phyloP scores from a whole-genome alignment of 2,329 filamentous ascomycete species.

The Alternaria triticina region DNA sequence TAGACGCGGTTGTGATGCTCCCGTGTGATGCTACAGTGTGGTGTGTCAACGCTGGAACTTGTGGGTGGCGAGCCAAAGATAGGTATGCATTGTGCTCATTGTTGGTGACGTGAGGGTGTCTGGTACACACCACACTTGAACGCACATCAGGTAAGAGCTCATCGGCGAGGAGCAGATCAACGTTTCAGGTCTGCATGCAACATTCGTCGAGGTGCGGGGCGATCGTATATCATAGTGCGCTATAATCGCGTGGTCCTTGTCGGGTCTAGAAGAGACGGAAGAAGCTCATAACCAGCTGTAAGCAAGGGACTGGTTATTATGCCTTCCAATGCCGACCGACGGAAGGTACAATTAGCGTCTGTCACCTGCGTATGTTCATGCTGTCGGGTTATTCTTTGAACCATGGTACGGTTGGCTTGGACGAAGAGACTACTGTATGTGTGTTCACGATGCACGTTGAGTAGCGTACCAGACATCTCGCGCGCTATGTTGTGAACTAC shows the following conservation, averaged over 20 bases:
- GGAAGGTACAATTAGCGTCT: background rate
- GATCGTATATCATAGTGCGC: background rate
- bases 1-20: slow-evolving; percentile 10
- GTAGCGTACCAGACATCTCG: background rate
- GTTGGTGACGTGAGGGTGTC: background rate
- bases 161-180: background rate
- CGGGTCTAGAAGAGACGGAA: background rate
- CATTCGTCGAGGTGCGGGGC: background rate
- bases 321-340: background rate
- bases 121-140: background rate
- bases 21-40: background rate
- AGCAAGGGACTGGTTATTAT: background rate
- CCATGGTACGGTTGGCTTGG: background rate
- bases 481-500: background rate
- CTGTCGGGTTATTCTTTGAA: background rate
- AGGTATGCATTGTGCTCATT: background rate
- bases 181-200: background rate
- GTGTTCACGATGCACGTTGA: background rate
- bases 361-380: background rate
- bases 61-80: background rate
- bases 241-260: background rate
- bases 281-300: background rate
- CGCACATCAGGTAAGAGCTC: background rate
- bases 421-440: background rate
- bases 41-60: slow-evolving; percentile 1